Percentiles rank a stretch among this genome's conserved stretches.
phyloP scores from a whole-genome alignment of 129 eudicot species.

The Solidago caesia region DNA sequence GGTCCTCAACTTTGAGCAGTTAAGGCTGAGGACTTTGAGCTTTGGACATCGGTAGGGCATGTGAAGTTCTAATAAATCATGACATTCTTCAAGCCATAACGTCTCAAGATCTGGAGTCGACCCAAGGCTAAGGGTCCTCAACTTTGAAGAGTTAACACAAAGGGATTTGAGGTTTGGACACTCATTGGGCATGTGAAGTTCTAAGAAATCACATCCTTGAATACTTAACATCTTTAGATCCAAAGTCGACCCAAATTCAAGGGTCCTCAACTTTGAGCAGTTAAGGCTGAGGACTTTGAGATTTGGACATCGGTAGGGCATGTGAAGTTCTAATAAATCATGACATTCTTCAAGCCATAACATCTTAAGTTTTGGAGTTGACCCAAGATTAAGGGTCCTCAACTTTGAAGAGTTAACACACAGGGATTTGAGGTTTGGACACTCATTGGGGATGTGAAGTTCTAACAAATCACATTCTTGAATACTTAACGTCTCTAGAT shows the following conservation, averaged over 20 bases:
- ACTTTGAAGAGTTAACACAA: neutral
- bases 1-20: too few species aligned
- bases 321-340: neutral
- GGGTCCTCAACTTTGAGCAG: neutral
- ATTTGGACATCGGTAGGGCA: neutral
- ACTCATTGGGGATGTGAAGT: neutral
- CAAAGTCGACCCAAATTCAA: neutral
- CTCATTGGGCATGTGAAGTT: neutral
- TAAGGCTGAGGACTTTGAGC: too few species aligned
- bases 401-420: neutral
- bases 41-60: too few species aligned
- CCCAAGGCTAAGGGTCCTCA: too few species aligned
- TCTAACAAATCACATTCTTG: neutral
- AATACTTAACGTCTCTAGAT: neutral
- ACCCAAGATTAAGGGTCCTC: neutral
- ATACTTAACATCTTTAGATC: slow-evolving; percentile 9
- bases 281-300: neutral
- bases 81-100: too few species aligned
- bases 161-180: too few species aligned
- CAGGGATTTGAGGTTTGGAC: neutral
- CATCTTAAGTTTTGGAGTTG: neutral
- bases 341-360: neutral
- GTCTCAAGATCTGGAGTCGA: too few species aligned
- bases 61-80: too few species aligned
- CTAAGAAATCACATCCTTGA: neutral